Evolutionary conservation across 1,284 basidiomycete species (phyloP).

Genomic region (Ceratobasidium sp.): DNA sequence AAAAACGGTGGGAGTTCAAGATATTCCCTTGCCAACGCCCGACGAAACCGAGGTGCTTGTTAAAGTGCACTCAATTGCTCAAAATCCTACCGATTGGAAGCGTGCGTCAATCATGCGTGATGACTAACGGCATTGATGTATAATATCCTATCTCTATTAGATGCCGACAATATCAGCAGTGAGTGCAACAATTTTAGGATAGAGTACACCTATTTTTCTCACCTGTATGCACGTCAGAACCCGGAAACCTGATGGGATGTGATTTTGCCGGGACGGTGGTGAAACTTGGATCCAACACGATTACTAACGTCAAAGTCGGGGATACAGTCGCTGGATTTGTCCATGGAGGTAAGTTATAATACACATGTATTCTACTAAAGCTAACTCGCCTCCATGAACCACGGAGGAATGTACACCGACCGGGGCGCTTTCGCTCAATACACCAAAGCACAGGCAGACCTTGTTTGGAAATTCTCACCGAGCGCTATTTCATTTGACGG

Average conservation of each 20-base stretch:
- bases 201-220: background rate
- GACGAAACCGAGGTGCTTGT: slow-evolving; percentile 54
- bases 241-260: slow-evolving; percentile 58
- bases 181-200: background rate
- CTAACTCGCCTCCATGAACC: background rate
- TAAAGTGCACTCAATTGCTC: slow-evolving; percentile 55
- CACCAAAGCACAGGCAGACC: slow-evolving; percentile 26
- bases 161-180: slow-evolving; percentile 36
- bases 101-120: slow-evolving; percentile 27
- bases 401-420: slow-evolving; percentile 30
- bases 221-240: slow-evolving; percentile 47
- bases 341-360: slow-evolving; percentile 53
- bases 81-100: slow-evolving; percentile 59
- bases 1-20: slow-evolving; percentile 40
- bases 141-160: background rate
- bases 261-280: slow-evolving; percentile 60
- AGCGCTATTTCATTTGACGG: slow-evolving; percentile 52
- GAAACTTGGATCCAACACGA: slow-evolving; percentile 50
- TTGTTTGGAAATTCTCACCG: slow-evolving; percentile 48
- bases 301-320: slow-evolving; percentile 55
- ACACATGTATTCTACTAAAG: background rate
- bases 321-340: slow-evolving; percentile 60
- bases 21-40: slow-evolving; percentile 50
- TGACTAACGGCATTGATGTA: too few species aligned
- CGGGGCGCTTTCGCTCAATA: slow-evolving; percentile 43